Evolutionary conservation across 129 eudicot species (phyloP).

Genomic region (Helianthus tuberosus): DNA sequence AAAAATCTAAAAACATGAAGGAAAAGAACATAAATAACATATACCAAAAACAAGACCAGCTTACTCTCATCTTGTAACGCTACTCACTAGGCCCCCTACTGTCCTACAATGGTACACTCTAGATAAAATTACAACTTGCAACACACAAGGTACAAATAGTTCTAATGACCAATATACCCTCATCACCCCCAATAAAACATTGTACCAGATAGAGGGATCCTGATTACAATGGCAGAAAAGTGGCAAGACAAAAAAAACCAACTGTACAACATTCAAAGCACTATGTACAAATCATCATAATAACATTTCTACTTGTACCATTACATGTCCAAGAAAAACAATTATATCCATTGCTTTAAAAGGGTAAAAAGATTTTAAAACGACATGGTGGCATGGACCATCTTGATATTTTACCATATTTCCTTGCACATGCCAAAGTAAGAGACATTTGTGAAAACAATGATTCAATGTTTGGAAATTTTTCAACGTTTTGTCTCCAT

Average conservation of each 20-base stretch:
- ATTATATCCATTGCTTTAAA: conserved; percentile 15
- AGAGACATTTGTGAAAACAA: not conserved
- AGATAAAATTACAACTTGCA: not conserved
- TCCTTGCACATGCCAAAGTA: not conserved
- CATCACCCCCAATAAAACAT: not conserved
- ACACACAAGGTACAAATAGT: not conserved
- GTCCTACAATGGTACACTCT: not conserved
- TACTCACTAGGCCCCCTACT: too few relatives aligned
- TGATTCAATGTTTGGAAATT: not conserved
- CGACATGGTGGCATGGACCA: conserved; percentile 14
- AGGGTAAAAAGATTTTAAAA: conserved; percentile 7
- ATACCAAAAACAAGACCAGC: not conserved
- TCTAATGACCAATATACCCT: conserved; percentile 2
- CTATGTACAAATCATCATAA: not conserved
- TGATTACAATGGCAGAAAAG: not conserved
- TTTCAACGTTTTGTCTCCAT: not conserved
- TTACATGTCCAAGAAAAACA: conserved; percentile 15
- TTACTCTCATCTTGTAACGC: not conserved
- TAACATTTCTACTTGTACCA: conserved; percentile 6
- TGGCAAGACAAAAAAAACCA: conserved; percentile 7
- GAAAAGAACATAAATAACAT: not conserved
- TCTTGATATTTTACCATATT: conserved; percentile 15
- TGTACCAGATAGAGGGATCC: conserved; percentile 7
- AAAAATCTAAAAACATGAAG: conserved; percentile 62
- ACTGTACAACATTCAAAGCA: conserved; percentile 17